These are phyloP conservation scores for Thymus mandschuricus DNA, from an alignment of 257 asterid genomes.

Conservation along the genomic window DNA sequence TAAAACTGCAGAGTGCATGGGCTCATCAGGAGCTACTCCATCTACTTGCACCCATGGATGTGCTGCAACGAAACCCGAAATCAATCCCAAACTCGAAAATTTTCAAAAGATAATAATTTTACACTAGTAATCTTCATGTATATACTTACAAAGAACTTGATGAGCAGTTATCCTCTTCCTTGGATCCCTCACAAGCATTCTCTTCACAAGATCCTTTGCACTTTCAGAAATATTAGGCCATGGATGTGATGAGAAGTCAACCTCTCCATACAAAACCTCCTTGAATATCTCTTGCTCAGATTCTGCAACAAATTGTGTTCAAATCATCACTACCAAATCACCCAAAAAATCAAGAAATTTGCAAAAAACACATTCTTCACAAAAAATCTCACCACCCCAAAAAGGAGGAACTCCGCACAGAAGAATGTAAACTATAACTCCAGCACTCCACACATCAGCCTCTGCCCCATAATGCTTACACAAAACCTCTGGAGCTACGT, in stretches of 20 bases:
- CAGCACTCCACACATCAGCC: conserved; percentile 73
- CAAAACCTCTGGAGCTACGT: conserved; percentile 73
- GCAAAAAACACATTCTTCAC: background rate
- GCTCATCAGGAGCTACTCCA: conserved; percentile 77
- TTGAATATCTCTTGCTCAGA: conserved; percentile 66
- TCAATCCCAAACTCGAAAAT: background rate
- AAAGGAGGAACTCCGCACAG: conserved; percentile 66
- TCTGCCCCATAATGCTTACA: conserved; percentile 55
- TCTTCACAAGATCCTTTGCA: conserved; percentile 67
- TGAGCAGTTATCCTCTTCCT: conserved; percentile 55
- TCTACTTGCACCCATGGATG: conserved; percentile 75
- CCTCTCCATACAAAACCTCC: conserved; percentile 58
- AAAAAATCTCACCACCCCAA: conserved; percentile 63
- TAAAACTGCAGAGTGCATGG: conserved; percentile 72
- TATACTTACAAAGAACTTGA: conserved; percentile 68
- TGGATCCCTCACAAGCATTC: conserved; percentile 67
- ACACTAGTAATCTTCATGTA: background rate
- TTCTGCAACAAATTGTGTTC: conserved; percentile 40
- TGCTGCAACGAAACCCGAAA: conserved; percentile 43
- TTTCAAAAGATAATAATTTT: too few relatives aligned
- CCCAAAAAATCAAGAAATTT: background rate
- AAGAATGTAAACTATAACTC: conserved; percentile 65
- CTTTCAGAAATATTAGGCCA: conserved; percentile 71
- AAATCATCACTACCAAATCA: conserved; percentile 2
- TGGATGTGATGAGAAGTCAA: conserved; percentile 68